Evolutionary conservation across 2,329 filamentous ascomycete genomes (phyloP).

Genomic region (Monilinia fructicola): DNA sequence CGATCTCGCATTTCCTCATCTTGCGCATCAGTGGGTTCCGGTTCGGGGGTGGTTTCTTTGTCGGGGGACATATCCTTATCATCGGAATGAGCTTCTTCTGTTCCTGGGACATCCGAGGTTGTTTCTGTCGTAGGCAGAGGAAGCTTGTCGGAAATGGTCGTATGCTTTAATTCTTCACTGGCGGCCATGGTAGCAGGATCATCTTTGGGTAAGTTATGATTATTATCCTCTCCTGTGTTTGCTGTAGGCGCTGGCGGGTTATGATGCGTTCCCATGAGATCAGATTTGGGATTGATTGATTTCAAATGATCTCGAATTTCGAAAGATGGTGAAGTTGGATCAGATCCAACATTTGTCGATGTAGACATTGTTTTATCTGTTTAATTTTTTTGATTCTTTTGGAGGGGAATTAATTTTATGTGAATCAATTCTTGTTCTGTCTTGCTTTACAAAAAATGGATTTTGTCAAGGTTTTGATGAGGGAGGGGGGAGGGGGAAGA

Average conservation of each 20-base stretch:
- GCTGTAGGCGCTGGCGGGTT: constrained; percentile 34
- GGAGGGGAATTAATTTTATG: neutral
- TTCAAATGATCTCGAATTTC: constrained; percentile 25
- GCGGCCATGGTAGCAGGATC: constrained; percentile 64
- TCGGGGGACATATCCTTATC: constrained; percentile 36
- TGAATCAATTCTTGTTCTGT: constrained; percentile 3
- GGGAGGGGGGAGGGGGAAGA: too few relatives aligned
- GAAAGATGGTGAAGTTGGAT: constrained; percentile 25
- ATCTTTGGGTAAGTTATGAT: constrained; percentile 43
- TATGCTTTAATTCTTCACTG: constrained; percentile 64
- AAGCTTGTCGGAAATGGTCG: constrained; percentile 57
- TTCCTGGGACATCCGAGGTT: constrained; percentile 42
- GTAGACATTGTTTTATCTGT: constrained; percentile 25
- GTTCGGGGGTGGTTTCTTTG: constrained; percentile 38
- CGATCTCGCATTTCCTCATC: constrained; percentile 50
- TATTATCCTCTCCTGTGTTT: constrained; percentile 27
- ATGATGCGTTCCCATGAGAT: constrained; percentile 34
- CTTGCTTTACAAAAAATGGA: neutral
- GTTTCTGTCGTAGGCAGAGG: constrained; percentile 50
- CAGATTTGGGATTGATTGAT: constrained; percentile 26
- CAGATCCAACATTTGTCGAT: constrained; percentile 31
- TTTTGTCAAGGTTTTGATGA: constrained; percentile 3
- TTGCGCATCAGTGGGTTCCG: constrained; percentile 43
- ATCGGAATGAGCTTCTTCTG: constrained; percentile 39
- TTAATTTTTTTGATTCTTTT: too few relatives aligned